A percentile compares a stretch with the other conserved stretches of the same genome.
These are phyloP conservation scores for Alopecurus myosuroides DNA, from an alignment of 176 grass and related monocot genomes.

Conservation along the genomic window DNA sequence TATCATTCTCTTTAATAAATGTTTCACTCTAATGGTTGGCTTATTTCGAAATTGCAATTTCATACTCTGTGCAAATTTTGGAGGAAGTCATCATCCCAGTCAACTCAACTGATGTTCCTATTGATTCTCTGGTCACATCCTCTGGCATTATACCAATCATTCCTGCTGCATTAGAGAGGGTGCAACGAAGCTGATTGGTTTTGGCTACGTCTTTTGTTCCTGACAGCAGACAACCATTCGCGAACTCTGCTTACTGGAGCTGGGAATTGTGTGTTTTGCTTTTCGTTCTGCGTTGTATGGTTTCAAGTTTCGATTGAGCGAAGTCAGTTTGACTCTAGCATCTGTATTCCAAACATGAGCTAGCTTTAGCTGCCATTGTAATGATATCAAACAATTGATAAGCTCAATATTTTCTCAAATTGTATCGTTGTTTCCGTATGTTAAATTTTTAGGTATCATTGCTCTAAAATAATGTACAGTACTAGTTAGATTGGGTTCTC, in stretches of 20 bases:
- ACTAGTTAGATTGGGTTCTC: background rate
- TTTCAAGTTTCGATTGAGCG: background rate
- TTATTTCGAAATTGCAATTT: constrained; percentile 67
- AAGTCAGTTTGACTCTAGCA: background rate
- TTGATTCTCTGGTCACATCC: constrained; percentile 71
- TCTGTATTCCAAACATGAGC: background rate
- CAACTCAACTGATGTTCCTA: constrained; percentile 58
- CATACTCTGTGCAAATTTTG: constrained; percentile 83
- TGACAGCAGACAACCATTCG: background rate
- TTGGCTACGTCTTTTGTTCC: background rate
- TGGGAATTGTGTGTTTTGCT: background rate
- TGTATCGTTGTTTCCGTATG: background rate
- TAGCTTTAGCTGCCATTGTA: background rate
- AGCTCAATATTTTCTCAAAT: background rate
- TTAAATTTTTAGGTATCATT: background rate
- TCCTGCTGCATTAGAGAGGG: constrained; percentile 43
- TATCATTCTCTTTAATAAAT: background rate
- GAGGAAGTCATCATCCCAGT: constrained; percentile 61
- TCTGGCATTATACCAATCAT: constrained; percentile 67
- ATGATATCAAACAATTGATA: background rate
- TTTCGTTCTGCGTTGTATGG: background rate
- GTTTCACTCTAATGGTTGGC: background rate
- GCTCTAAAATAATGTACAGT: too few relatives aligned
- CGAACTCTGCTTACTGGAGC: background rate
- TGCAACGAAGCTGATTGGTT: constrained; percentile 15